Percentiles rank a stretch among this genome's conserved stretches.
phyloP scores from a whole-genome alignment of 1,139 yeast genomes.

The Hemisphaericaspora xylofermentans region DNA sequence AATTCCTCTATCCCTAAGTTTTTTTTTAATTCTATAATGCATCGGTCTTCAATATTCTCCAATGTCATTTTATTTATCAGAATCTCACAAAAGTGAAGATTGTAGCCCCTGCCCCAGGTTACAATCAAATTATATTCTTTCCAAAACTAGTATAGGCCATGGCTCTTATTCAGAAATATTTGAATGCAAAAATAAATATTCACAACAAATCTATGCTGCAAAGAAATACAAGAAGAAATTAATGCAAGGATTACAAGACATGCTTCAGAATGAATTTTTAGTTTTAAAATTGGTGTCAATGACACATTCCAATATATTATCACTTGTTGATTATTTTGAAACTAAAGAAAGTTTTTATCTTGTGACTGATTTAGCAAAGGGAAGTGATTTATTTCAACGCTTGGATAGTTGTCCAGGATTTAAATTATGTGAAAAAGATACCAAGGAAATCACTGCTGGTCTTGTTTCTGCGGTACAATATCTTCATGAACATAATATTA shows the following conservation, averaged over 20 bases:
- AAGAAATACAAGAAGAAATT: constrained; percentile 34
- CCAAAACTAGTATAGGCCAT: constrained; percentile 33
- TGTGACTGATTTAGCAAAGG: constrained; percentile 66
- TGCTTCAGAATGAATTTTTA: constrained; percentile 55
- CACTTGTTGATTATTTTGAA: constrained; percentile 69
- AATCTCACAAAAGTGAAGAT: neutral
- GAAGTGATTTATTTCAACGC: constrained; percentile 69
- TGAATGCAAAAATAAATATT: constrained; percentile 35
- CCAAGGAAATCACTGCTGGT: constrained; percentile 38
- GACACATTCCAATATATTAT: constrained; percentile 52
- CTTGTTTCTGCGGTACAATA: constrained; percentile 31
- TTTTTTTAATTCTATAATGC: no score
- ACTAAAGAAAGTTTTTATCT: constrained; percentile 58
- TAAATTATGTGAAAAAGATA: constrained; percentile 44
- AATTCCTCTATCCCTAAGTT: no score
- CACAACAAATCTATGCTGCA: constrained; percentile 39
- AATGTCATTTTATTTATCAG: neutral
- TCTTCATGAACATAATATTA: constrained; percentile 33
- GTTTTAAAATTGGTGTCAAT: constrained; percentile 49
- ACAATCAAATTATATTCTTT: constrained; percentile 36
- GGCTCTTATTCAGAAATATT: constrained; percentile 42
- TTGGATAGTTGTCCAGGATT: constrained; percentile 7
- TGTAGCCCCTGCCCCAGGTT: neutral
- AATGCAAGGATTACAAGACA: constrained; percentile 34
- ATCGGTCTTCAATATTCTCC: no score